phyloP scores from a whole-genome alignment of 768 basidiomycete species.

The Termitomyces sp. region DNA sequence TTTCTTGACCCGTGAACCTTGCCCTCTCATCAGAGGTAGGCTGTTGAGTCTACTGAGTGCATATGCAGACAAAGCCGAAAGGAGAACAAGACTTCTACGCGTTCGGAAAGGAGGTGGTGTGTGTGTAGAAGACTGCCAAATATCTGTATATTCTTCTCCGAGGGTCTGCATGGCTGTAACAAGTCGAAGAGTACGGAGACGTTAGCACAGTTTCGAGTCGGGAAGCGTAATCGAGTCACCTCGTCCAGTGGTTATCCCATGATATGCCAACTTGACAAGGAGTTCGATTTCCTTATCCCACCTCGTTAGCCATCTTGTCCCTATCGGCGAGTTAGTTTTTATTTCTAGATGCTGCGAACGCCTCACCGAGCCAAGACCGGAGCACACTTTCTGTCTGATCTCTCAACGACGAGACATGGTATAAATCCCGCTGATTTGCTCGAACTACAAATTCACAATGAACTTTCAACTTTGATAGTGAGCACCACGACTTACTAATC shows the following conservation, averaged over 20 bases:
- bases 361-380: constrained; percentile 73
- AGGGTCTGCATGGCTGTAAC: constrained; percentile 70
- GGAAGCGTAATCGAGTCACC: constrained; percentile 39
- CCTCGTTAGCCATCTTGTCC: constrained; percentile 73
- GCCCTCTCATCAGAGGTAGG: constrained; percentile 31
- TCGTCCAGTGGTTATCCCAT: constrained; percentile 69
- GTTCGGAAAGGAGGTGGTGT: constrained; percentile 40
- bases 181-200: neutral
- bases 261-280: constrained; percentile 63
- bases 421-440: constrained; percentile 80
- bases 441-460: constrained; percentile 50
- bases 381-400: constrained; percentile 75
- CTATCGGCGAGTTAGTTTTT: constrained; percentile 32
- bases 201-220: neutral
- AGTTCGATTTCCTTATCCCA: constrained; percentile 84
- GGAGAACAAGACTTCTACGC: constrained; percentile 56
- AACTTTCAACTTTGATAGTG: constrained; percentile 9
- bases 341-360: neutral
- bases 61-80: constrained; percentile 66
- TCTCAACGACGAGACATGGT: constrained; percentile 68
- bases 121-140: constrained; percentile 52
- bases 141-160: constrained; percentile 89
- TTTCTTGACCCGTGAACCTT: constrained; percentile 29
- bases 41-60: constrained; percentile 46
- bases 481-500: constrained; percentile 54